These are phyloP conservation scores for Kwoniella bestiolae DNA, from an alignment of 768 basidiomycete species.

Conservation along the genomic window DNA sequence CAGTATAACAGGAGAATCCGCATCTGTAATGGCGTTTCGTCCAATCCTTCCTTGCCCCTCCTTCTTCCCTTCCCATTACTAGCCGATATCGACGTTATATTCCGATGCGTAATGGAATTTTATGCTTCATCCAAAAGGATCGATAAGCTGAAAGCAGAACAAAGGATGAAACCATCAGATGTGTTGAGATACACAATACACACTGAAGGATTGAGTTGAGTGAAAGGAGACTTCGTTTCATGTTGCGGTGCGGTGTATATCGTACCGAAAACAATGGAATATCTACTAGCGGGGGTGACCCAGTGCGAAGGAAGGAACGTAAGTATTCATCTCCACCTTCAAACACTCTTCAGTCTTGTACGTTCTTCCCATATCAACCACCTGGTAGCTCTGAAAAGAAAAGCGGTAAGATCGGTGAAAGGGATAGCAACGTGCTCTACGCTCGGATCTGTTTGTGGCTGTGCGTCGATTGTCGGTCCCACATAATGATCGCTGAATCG, in stretches of 20 bases:
- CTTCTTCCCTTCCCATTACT: not conserved
- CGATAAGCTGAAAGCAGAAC: not conserved
- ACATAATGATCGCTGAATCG: not conserved
- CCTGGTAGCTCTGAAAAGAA: too few relatives aligned
- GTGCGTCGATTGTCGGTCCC: not conserved
- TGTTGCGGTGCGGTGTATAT: not conserved
- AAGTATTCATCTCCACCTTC: not conserved
- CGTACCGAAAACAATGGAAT: not conserved
- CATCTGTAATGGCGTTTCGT: slow-evolving; percentile 4
- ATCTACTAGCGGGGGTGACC: not conserved
- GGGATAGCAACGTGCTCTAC: too few relatives aligned
- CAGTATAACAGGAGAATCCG: not conserved
- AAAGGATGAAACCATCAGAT: not conserved
- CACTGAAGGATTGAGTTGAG: slow-evolving; percentile 4
- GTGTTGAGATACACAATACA: not conserved
- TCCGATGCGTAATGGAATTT: not conserved
- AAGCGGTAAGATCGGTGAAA: not conserved
- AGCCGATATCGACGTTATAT: not conserved
- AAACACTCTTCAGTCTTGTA: too few relatives aligned
- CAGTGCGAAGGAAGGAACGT: not conserved
- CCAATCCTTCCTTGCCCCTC: not conserved
- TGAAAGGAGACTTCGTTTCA: not conserved
- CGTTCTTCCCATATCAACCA: too few relatives aligned
- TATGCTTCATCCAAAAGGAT: not conserved
- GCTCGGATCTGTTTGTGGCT: not conserved